Evolutionary conservation across 2,329 filamentous ascomycete species (phyloP).

Genomic region (Diaporthe sp.): DNA sequence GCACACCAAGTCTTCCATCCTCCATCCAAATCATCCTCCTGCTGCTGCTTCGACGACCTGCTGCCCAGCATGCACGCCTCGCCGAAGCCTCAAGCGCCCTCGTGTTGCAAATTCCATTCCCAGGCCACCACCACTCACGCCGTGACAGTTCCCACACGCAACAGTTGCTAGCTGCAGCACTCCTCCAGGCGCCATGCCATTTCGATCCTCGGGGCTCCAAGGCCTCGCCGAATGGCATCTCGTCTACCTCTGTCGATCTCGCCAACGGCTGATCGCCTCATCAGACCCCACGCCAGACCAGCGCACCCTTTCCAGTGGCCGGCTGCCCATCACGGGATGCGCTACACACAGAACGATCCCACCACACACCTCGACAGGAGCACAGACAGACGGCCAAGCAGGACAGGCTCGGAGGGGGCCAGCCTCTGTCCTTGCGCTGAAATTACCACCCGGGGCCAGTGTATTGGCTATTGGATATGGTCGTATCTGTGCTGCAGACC

Average conservation of each 20-base stretch:
- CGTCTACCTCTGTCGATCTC: slow-evolving; percentile 35
- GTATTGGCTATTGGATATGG: slow-evolving; percentile 6
- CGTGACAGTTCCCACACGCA: slow-evolving; percentile 19
- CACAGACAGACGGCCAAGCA: slow-evolving; percentile 10
- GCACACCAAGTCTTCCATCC: slow-evolving; percentile 12
- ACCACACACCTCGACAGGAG: slow-evolving; percentile 31
- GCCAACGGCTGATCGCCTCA: slow-evolving; percentile 35
- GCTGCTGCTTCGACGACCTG: slow-evolving; percentile 5
- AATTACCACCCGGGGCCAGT: slow-evolving; percentile 5
- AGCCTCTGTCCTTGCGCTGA: slow-evolving; percentile 14
- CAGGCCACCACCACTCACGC: background rate
- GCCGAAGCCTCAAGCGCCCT: slow-evolving; percentile 30
- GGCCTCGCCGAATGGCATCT: slow-evolving; percentile 32
- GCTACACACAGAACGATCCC: slow-evolving; percentile 17
- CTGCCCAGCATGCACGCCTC: slow-evolving; percentile 9
- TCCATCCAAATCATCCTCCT: slow-evolving; percentile 20
- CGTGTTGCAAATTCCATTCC: slow-evolving; percentile 22
- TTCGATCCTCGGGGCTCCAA: slow-evolving; percentile 13
- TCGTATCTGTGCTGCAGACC: slow-evolving; percentile 24
- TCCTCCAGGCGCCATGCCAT: slow-evolving; percentile 25
- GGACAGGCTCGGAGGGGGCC: background rate
- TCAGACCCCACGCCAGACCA: slow-evolving; percentile 33
- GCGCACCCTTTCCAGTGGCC: slow-evolving; percentile 13
- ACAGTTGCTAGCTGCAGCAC: slow-evolving; percentile 26
- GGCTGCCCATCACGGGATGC: slow-evolving; percentile 31